Evolutionary conservation across 768 basidiomycete genomes (phyloP).

Genomic region (Lactarius pseudohatsudake): DNA sequence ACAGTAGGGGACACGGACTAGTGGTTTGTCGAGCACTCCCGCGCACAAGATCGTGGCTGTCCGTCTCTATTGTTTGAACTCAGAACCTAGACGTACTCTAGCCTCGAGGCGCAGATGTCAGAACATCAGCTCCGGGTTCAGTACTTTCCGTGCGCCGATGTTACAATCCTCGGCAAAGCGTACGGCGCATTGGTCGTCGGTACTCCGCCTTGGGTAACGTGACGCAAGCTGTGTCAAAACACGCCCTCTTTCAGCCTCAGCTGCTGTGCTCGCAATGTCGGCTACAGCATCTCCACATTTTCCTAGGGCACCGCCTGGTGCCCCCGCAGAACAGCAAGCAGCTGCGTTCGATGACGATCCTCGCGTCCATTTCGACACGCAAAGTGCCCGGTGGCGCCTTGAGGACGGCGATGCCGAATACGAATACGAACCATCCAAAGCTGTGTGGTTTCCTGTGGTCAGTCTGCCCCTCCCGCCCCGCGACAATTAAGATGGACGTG

Average conservation of each 20-base stretch:
- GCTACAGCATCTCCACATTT: conserved; percentile 15
- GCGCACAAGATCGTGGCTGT: neutral
- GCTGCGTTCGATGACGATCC: conserved; percentile 79
- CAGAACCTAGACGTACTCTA: too few relatives aligned
- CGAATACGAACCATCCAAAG: conserved; percentile 80
- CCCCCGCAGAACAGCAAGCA: conserved; percentile 56
- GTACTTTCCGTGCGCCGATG: too few relatives aligned
- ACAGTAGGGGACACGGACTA: neutral
- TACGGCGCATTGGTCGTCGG: neutral
- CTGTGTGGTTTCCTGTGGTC: conserved; percentile 83
- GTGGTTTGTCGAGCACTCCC: neutral
- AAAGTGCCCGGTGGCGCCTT: conserved; percentile 77
- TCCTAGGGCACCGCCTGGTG: conserved; percentile 46
- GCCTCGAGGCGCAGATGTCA: neutral
- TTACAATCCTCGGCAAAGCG: too few relatives aligned
- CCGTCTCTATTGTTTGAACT: too few relatives aligned
- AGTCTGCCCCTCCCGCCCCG: conserved; percentile 35
- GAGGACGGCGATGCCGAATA: conserved; percentile 92
- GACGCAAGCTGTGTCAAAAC: conserved; percentile 22
- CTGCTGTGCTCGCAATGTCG: conserved; percentile 15
- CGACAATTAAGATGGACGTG: conserved; percentile 26
- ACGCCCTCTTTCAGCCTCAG: conserved; percentile 5
- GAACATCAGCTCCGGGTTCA: too few relatives aligned
- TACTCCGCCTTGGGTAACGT: neutral
- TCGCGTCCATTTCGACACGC: conserved; percentile 77